Percentiles rank a stretch among this genome's conserved stretches.
Evolutionary conservation across 768 basidiomycete genomes (phyloP).

Genomic region (Amanita rubescens): DNA sequence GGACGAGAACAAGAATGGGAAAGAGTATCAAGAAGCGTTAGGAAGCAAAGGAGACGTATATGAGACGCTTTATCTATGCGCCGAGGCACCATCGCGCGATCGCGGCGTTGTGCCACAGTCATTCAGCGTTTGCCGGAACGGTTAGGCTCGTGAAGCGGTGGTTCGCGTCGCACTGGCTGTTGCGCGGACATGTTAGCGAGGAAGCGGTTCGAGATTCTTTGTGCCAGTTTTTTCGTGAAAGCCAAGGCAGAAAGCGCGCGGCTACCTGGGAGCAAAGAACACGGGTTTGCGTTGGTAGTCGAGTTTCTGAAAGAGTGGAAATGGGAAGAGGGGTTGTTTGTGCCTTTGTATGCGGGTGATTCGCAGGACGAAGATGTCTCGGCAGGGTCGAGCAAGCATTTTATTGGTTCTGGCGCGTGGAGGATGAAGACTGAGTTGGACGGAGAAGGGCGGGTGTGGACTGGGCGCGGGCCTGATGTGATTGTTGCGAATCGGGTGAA

Average conservation of each 20-base stretch:
- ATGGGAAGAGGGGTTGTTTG: conserved; percentile 67
- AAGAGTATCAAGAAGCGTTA: conserved; percentile 48
- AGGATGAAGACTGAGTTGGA: conserved; percentile 75
- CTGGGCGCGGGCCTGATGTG: conserved; percentile 51
- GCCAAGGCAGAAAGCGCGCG: conserved; percentile 23
- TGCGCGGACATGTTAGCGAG: conserved; percentile 61
- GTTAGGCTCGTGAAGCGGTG: conserved; percentile 89
- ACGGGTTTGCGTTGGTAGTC: conserved; percentile 71
- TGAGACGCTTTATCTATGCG: conserved; percentile 66
- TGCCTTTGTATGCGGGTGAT: conserved; percentile 56
- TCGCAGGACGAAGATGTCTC: conserved; percentile 14
- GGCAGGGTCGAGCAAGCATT: background rate
- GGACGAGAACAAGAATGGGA: conserved; percentile 30
- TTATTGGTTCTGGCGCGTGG: conserved; percentile 48
- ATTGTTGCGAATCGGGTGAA: conserved; percentile 69
- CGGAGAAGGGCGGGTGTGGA: conserved; percentile 70
- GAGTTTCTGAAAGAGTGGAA: conserved; percentile 75
- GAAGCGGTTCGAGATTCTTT: conserved; percentile 84
- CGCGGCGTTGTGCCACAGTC: conserved; percentile 70
- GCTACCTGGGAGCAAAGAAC: conserved; percentile 68
- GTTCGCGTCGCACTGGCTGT: conserved; percentile 86
- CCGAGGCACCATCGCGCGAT: conserved; percentile 85
- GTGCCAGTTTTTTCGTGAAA: conserved; percentile 59
- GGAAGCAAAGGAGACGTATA: conserved; percentile 54
- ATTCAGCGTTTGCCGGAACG: conserved; percentile 73